Conservation (phyloP, 225 moss, liverwort and hornwort species). For the Polytrichum commune region DNA sequence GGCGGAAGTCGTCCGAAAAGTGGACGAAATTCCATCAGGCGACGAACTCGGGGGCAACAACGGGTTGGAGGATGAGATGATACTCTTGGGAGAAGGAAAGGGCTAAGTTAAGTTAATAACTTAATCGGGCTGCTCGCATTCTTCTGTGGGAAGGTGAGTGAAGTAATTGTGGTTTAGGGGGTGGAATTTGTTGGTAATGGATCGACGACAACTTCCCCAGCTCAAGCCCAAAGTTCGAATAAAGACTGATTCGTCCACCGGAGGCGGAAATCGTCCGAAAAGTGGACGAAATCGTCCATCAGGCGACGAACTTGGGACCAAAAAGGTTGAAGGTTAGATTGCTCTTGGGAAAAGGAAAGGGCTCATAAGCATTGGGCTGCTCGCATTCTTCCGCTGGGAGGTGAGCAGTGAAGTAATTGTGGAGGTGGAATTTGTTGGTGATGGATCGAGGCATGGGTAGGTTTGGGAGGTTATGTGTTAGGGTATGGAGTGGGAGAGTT, state of each 20-base stretch:
- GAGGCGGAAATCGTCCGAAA: neutral
- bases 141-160: neutral
- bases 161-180: neutral
- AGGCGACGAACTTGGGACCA: neutral
- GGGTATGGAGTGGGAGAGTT: constrained; percentile 3
- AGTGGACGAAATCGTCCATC: neutral
- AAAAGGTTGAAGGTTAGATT: neutral
- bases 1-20: neutral
- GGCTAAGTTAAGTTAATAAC: too few relatives aligned
- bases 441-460: constrained; percentile 32
- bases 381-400: too few relatives aligned
- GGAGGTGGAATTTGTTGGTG: neutral
- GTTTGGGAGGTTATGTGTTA: constrained; percentile 15
- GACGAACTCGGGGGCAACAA: neutral
- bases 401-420: neutral
- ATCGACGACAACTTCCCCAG: neutral
- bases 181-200: constrained; percentile 15
- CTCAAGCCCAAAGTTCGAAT: neutral
- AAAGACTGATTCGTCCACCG: neutral
- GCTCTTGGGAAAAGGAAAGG: neutral
- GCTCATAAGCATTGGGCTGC: too few relatives aligned
- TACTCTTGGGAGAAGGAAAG: neutral
- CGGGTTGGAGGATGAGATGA: neutral
- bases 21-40: neutral
- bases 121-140: too few relatives aligned